Conservation (phyloP, 2,329 filamentous ascomycete genomes). For the Dryadomyces quercivorus region DNA sequence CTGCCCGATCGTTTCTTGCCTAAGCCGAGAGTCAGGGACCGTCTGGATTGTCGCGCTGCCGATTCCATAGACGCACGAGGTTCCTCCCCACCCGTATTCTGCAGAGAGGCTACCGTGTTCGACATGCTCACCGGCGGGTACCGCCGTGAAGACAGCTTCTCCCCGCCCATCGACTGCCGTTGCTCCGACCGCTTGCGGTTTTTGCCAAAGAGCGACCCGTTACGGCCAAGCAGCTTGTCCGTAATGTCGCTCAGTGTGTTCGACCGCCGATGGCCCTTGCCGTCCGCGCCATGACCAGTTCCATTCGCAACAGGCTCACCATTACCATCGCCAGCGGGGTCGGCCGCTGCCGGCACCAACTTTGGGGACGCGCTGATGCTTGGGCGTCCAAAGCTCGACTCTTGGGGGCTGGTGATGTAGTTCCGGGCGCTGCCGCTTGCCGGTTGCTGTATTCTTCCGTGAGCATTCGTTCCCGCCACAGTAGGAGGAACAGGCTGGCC, state of each 20-base stretch:
- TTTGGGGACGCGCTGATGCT: constrained; percentile 48
- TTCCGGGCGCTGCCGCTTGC: constrained; percentile 41
- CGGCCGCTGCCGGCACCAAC: constrained; percentile 29
- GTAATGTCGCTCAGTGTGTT: constrained; percentile 71
- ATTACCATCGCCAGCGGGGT: constrained; percentile 22
- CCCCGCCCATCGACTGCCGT: constrained; percentile 11
- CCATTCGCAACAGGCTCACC: background rate
- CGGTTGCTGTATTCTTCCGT: constrained; percentile 82
- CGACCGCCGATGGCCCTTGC: constrained; percentile 53
- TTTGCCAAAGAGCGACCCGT: constrained; percentile 64
- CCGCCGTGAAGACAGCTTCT: constrained; percentile 45
- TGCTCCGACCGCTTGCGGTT: constrained; percentile 37
- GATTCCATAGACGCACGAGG: constrained; percentile 60
- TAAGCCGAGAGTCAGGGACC: constrained; percentile 58
- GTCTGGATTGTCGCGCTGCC: constrained; percentile 37
- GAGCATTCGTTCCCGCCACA: constrained; percentile 76
- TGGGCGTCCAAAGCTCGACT: constrained; percentile 43
- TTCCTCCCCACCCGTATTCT: constrained; percentile 8
- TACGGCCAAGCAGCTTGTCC: constrained; percentile 74
- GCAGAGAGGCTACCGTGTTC: constrained; percentile 27
- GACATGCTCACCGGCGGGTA: constrained; percentile 87
- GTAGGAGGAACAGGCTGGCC: constrained; percentile 79
- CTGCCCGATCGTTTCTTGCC: constrained; percentile 61
- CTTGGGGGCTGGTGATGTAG: constrained; percentile 55
- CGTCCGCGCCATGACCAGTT: constrained; percentile 18